Evolutionary conservation across 352 stramenopile genomes (phyloP).

Genomic region (Phytophthora sp.): DNA sequence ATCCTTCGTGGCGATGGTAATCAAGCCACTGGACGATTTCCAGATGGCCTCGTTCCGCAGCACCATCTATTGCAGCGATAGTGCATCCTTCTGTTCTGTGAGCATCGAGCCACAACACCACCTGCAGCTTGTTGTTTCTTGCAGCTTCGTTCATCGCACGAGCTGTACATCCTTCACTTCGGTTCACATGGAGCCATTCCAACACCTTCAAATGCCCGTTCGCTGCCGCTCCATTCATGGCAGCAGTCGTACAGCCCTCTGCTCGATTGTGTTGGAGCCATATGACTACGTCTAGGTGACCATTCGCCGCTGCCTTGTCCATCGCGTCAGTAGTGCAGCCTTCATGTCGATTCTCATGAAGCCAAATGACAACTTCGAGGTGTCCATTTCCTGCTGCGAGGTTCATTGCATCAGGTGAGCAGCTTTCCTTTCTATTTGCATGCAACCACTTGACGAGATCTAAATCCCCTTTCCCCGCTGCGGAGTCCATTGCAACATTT

Average conservation of each 20-base stretch:
- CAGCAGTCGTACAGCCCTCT: constrained; percentile 7
- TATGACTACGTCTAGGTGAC: constrained; percentile 3
- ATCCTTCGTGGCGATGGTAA: not conserved
- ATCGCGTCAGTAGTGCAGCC: constrained; percentile 6
- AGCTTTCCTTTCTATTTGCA: constrained; percentile 10
- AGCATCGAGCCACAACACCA: constrained; percentile 1
- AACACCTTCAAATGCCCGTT: constrained; percentile 2
- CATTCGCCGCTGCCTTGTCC: not conserved
- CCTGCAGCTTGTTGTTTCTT: not conserved
- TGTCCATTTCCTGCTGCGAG: constrained; percentile 1
- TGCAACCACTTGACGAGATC: constrained; percentile 13
- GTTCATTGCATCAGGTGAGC: constrained; percentile 1
- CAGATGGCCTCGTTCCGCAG: not conserved
- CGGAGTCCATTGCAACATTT: constrained; percentile 7
- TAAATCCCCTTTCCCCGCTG: constrained; percentile 4
- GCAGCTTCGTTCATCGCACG: constrained; percentile 5
- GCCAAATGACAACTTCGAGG: constrained; percentile 17
- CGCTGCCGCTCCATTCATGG: constrained; percentile 9
- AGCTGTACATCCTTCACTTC: constrained; percentile 1
- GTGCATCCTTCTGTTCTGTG: constrained; percentile 11
- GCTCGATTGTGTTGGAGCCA: constrained; percentile 7
- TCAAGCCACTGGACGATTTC: constrained; percentile 9
- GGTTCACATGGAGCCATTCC: constrained; percentile 9
- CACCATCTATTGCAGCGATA: not conserved
- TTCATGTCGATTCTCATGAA: constrained; percentile 8